Conservation (phyloP, 345 rosid genomes). For the Rhizophora apiculata region DNA sequence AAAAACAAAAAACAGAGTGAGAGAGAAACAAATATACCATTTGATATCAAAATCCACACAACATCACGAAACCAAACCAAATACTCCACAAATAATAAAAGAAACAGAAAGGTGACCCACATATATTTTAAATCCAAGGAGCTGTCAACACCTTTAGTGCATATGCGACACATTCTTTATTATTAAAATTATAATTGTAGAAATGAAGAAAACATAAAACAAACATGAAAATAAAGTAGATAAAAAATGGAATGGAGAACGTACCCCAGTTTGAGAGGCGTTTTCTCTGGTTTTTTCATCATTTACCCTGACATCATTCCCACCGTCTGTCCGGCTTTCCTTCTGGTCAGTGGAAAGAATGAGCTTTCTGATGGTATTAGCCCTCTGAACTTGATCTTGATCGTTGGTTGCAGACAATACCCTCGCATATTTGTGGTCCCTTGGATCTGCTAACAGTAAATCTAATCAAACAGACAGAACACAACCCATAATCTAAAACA, state of each 20-base stretch:
- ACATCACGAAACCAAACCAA: background rate
- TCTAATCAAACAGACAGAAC: conserved; percentile 16
- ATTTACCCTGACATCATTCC: background rate
- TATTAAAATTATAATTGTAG: background rate
- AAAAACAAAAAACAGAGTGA: background rate
- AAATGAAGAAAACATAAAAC: background rate
- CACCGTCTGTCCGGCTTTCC: conserved; percentile 3
- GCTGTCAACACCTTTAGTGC: conserved; percentile 14
- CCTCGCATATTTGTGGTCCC: conserved; percentile 67
- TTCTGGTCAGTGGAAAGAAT: conserved; percentile 27
- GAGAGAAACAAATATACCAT: background rate
- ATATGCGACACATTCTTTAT: background rate
- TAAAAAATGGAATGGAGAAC: background rate
- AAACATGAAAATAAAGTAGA: background rate
- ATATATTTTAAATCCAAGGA: conserved; percentile 3
- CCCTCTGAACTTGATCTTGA: conserved; percentile 38
- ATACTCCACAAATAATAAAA: background rate
- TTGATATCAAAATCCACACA: conserved; percentile 7
- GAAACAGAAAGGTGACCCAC: background rate
- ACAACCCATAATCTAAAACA: conserved; percentile 4
- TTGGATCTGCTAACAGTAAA: conserved; percentile 28
- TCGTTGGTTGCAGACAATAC: conserved; percentile 62
- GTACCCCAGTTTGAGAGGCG: conserved; percentile 14
- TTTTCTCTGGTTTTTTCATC: background rate
- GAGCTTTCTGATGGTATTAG: conserved; percentile 51